phyloP scores from a whole-genome alignment of 148 eudicot species.

The Amaranthus hypochondriacus region DNA sequence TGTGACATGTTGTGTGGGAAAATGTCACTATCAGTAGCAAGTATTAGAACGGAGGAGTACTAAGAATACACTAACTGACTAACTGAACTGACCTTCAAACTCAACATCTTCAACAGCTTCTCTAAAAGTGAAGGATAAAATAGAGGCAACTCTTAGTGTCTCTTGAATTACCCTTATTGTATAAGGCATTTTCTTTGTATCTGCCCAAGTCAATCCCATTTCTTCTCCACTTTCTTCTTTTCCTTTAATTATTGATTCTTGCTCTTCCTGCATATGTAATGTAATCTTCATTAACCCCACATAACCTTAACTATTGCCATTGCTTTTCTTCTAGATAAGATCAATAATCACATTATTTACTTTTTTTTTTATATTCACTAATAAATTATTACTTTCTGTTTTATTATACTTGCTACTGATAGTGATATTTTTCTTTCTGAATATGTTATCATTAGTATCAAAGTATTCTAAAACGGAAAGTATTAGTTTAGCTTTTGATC shows the following conservation, averaged over 20 bases:
- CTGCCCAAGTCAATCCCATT: constrained; percentile 28
- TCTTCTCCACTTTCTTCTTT: constrained; percentile 32
- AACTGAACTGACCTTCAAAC: constrained; percentile 52
- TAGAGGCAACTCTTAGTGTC: constrained; percentile 87
- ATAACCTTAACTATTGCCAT: constrained; percentile 6
- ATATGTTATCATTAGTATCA: too few species aligned
- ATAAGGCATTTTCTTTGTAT: constrained; percentile 65
- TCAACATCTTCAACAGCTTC: constrained; percentile 99
- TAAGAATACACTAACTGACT: not conserved
- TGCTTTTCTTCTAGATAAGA: not conserved
- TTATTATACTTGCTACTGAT: too few species aligned
- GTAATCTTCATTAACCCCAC: constrained; percentile 17
- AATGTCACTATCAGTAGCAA: too few species aligned
- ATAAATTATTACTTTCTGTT: too few species aligned
- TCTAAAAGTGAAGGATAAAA: constrained; percentile 86
- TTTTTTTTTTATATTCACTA: too few species aligned
- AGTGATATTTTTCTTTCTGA: too few species aligned
- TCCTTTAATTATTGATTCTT: constrained; percentile 34
- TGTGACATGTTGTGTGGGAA: too few species aligned
- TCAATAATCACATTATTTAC: not conserved
- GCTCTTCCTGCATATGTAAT: constrained; percentile 34
- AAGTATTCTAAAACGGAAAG: too few species aligned
- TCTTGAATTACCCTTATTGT: constrained; percentile 87
- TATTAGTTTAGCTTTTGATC: too few species aligned
- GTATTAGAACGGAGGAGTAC: too few species aligned